Evolutionary conservation across 345 rosid species (phyloP), one percentile per base, ranked within the genome.

Genomic region (Eucalyptus lansdowneana): DNA sequence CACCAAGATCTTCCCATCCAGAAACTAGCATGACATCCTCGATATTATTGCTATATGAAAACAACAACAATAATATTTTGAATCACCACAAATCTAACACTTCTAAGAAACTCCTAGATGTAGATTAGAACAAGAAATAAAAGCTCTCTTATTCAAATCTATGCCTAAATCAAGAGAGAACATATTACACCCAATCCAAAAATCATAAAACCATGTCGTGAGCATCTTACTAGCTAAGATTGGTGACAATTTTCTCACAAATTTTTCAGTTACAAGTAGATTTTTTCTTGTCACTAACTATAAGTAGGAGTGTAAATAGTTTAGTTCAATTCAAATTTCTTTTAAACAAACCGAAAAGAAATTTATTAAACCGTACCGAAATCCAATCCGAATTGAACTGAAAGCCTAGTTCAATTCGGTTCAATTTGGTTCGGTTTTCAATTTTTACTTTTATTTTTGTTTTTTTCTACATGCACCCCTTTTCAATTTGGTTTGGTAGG

Each of bases 381-480:
- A 11, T 47, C 5, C 5, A 1, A 47, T 47, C 21, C 0, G 0
- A 8, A 53, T 0, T 0, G 0, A 53, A 19, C 0, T 8, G 0
- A 53, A 19, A 53, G 2, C 24, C 2, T 2, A 53, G 1, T 53
- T 53, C 17, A 1, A 14, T 14, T 2, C 24, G 2, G 2, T 53
- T 53, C 5, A 0, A 0, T 53, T 19, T 53, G 4, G 5, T 53
- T 53, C 0, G 0, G 2, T 53, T 21, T 53, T 53, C 1, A 53
- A 0, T 19, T 53, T 51, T 53, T 53, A 53, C 25, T 53, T 53
- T 53, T 53, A 1, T 8, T 53, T 53, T 53, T 53, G 1, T 17
- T 14, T 50, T 53, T 53, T 19, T 4, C 58, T 8, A 53, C 25
- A 53, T 53, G 58, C 58, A 19, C 24, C 11, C 24, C 0, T 53